Evolutionary conservation across 2,329 filamentous ascomycete species (phyloP), one percentile per base, ranked within the genome.

Genomic region (Colletotrichum liaoningense): DNA sequence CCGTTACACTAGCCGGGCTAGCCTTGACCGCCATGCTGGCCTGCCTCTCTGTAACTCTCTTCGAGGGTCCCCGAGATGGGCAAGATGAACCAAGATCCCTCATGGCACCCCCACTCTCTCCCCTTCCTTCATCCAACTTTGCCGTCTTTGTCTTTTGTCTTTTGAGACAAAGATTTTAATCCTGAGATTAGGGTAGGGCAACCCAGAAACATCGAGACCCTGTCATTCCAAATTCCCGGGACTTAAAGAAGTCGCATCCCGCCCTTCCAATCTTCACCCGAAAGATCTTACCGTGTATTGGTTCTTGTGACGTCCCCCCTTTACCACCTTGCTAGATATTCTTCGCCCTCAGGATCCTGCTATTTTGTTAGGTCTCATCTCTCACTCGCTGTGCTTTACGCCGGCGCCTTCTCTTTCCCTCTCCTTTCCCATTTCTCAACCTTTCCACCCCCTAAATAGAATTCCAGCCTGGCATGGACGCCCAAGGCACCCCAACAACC

Each of bases 111-210:
- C 70, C 70, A 70, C 70, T 57, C 26, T 24, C 26, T 35, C n/a
- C 49, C 19, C 46, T 59, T 42, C 38, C 38, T 16, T 0, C 38
- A 42, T 16, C 22, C 30, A 4, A 67, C 22, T 56, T 59, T 19
- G 22, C 38, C 26, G 6, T 30, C 14, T 62, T 72, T 68, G 57
- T 72, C 49, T 59, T 62, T 72, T 68, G 57, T 68, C 49, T 55
- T 24, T 46, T 49, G 69, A 68, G 68, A 67, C 63, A 63, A 33
- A 28, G 33, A 58, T 55, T 38, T 16, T 7, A 8, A 74, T 74
- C 68, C 57, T 67, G 63, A 68, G 63, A 67, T 67, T 74, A 74
- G 69, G 72, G 63, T 49, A 73, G 67, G 60, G 67, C 60, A 73
- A 55, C 56, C n/a, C 14, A 28, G 22, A 19, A 22, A 33, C 12